phyloP scores from a whole-genome alignment of 2,329 filamentous ascomycete genomes.

The Talaromyces sp. region DNA sequence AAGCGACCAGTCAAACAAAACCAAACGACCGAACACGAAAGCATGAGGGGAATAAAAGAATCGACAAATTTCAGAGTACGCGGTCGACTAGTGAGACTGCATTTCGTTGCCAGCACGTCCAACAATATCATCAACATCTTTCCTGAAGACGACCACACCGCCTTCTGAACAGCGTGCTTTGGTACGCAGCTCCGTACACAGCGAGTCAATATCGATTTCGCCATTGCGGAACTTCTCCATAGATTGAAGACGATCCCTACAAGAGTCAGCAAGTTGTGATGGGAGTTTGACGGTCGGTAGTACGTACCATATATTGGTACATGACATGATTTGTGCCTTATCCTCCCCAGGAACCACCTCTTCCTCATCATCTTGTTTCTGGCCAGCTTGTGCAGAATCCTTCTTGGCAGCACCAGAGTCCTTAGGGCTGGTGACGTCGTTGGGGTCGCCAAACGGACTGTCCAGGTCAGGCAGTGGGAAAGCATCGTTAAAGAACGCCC shows the following conservation, averaged over 20 bases:
- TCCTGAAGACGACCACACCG: constrained; percentile 84
- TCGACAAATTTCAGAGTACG: neutral
- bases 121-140: constrained; percentile 80
- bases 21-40: constrained; percentile 20
- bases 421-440: constrained; percentile 34
- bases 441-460: constrained; percentile 70
- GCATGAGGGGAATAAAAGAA: constrained; percentile 23
- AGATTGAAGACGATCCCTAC: constrained; percentile 83
- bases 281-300: neutral
- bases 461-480: constrained; percentile 74
- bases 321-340: constrained; percentile 68
- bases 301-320: constrained; percentile 88
- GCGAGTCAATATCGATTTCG: constrained; percentile 87
- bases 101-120: constrained; percentile 36
- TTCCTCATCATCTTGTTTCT: constrained; percentile 62
- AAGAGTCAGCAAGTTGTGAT: constrained; percentile 42
- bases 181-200: constrained; percentile 88
- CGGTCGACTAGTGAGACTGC: neutral
- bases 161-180: constrained; percentile 92
- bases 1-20: constrained; percentile 22
- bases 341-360: constrained; percentile 66
- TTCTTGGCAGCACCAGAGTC: constrained; percentile 52
- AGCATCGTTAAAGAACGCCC: constrained; percentile 72
- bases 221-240: constrained; percentile 86
- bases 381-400: constrained; percentile 75